These are phyloP conservation scores for Trichoderma cornu-damae DNA, from an alignment of 2,329 filamentous ascomycete genomes.

Conservation along the genomic window DNA sequence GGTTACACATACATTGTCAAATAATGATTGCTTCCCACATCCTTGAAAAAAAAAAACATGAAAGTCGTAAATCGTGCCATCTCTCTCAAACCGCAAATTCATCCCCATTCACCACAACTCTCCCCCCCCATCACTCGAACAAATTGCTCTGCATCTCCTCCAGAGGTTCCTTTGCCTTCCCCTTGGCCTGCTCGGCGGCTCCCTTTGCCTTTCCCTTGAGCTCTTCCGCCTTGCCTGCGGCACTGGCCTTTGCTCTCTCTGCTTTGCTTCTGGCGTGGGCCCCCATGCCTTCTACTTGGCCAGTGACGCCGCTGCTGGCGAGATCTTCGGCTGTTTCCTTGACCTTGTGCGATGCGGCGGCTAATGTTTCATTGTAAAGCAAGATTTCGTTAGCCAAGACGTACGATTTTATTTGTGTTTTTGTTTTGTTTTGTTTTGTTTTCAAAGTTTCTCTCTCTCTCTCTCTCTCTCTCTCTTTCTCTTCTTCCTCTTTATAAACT, in stretches of 20 bases:
- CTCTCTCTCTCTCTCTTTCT: too few relatives aligned
- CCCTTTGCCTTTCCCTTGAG: slow-evolving; percentile 39
- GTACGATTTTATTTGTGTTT: background rate
- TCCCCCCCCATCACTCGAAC: slow-evolving; percentile 21
- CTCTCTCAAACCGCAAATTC: background rate
- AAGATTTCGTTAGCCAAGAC: background rate
- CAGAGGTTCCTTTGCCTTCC: slow-evolving; percentile 40
- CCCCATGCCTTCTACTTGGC: slow-evolving; percentile 31
- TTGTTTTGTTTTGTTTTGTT: too few relatives aligned
- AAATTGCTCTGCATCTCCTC: slow-evolving; percentile 39
- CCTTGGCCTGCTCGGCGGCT: slow-evolving; percentile 39
- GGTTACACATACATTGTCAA: background rate
- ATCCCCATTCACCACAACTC: background rate
- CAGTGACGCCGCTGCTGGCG: slow-evolving; percentile 32
- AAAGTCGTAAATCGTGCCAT: background rate
- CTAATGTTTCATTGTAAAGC: slow-evolving; percentile 26
- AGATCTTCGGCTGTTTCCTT: slow-evolving; percentile 41
- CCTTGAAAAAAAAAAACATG: background rate
- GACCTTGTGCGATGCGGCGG: slow-evolving; percentile 41
- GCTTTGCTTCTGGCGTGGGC: slow-evolving; percentile 36
- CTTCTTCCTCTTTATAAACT: too few relatives aligned
- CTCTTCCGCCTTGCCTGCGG: slow-evolving; percentile 35
- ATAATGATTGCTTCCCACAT: background rate
- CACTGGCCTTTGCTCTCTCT: slow-evolving; percentile 29
- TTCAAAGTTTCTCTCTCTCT: too few relatives aligned